Percentiles rank a stretch among this genome's conserved stretches.
Conservation (phyloP, 1,139 yeast genomes). For the Nakaseomyces uthaithaninus region DNA sequence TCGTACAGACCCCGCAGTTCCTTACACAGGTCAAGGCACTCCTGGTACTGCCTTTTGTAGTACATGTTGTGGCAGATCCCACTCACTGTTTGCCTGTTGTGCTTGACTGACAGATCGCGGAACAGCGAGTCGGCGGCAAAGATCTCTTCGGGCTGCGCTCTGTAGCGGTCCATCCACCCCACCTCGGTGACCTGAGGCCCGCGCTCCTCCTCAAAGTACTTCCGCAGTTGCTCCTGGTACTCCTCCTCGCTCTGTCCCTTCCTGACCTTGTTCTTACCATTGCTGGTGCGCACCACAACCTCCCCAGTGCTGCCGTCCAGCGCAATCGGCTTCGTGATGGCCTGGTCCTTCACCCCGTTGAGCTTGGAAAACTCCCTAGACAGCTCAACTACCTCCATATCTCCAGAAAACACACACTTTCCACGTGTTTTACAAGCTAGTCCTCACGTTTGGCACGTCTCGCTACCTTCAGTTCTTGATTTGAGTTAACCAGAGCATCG, state of each 20-base stretch:
- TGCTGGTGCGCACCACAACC: conserved; percentile 35
- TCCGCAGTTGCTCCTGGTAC: conserved; percentile 38
- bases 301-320: conserved; percentile 26
- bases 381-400: conserved; percentile 1
- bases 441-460: too few relatives aligned
- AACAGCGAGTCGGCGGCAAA: conserved; percentile 5
- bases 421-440: too few relatives aligned
- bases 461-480: too few relatives aligned
- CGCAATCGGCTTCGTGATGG: conserved; percentile 21
- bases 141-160: neutral
- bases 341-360: conserved; percentile 15
- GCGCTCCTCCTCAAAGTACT: conserved; percentile 33
- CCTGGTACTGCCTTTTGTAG: conserved; percentile 38
- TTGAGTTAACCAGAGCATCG: too few relatives aligned
- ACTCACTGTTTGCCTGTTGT: conserved; percentile 28
- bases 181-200: conserved; percentile 49
- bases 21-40: conserved; percentile 39
- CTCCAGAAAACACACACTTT: too few relatives aligned
- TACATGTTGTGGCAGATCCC: conserved; percentile 39
- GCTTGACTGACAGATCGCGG: conserved; percentile 22
- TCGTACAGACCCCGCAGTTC: conserved; percentile 30
- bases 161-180: conserved; percentile 37
- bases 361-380: conserved; percentile 4
- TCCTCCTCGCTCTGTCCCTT: conserved; percentile 55
- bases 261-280: conserved; percentile 38